Base-by-base conservation (phyloP, 495 filamentous ascomycete species). In the Daldinia childiae region DNA sequence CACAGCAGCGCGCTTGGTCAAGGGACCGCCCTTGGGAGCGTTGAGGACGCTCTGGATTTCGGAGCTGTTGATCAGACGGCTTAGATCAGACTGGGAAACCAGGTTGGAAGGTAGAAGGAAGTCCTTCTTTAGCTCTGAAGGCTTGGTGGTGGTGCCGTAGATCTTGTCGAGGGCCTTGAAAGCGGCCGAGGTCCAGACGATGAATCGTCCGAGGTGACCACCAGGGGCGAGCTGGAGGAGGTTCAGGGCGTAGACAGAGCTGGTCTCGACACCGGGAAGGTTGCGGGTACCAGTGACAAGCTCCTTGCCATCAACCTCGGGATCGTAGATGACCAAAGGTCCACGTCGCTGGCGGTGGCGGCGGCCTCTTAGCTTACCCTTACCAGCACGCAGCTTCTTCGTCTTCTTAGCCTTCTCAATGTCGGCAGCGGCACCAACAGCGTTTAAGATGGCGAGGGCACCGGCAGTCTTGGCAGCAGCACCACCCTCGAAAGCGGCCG, bases 221-320 rank as follows among this genome's bases (percentile, higher is more conserved):
- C 95, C 95, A 66, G 95, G 95, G 72, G 95, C 95, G 79, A 99
- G 92, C 86, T 98, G 95, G 80, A 99, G 92, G 78, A 99, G 95
- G 88, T 99, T 99, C 76, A 99, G 89, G 68, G 93, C 87, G 85
- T 91, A 94, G 81, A 99, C 95, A 62, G 93, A 90, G 79, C 87
- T 94, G 72, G 94, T 98, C 91, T 99, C 95, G 75, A 98, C 95
- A 87, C 95, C 95, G 74, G 95, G 89, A 79, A 99, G 90, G 89
- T 99, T 99, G 88, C 95, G 93, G 90, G 97, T 97, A 66, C 93
- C 94, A 79, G 87, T 88, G 77, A 93, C 88, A 74, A 98, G 87
- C 77, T 95, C 92, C 84, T 92, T 94, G 83, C 95, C 93, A 76
- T 98, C 95, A 79, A 90, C 87, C 80, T 94, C 92, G 66, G 93